Conservation (phyloP, 2,329 filamentous ascomycete genomes). For the Hymenoscyphus salicellus region DNA sequence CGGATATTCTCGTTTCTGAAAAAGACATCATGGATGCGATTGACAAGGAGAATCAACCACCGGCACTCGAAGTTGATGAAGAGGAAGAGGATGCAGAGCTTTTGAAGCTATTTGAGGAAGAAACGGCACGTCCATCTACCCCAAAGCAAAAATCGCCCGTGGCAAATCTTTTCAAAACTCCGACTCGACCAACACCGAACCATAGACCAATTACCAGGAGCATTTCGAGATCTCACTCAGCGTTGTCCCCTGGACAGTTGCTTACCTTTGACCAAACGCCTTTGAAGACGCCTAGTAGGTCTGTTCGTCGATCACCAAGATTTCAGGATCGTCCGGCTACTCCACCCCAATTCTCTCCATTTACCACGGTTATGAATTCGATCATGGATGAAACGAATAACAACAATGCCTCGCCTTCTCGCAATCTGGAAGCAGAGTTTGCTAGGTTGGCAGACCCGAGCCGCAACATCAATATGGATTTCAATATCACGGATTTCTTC, state of each 20-base stretch:
- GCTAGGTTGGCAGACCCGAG: constrained; percentile 34
- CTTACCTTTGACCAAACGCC: constrained; percentile 31
- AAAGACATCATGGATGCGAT: constrained; percentile 20
- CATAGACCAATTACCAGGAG: constrained; percentile 36
- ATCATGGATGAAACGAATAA: constrained; percentile 35
- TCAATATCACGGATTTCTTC: constrained; percentile 42
- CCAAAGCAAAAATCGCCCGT: constrained; percentile 26
- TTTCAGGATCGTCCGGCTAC: constrained; percentile 32
- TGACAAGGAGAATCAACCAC: constrained; percentile 34
- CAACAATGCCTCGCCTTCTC: constrained; percentile 28
- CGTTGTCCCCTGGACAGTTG: constrained; percentile 31
- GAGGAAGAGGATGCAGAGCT: constrained; percentile 33
- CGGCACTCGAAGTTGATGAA: constrained; percentile 22
- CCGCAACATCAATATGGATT: constrained; percentile 23
- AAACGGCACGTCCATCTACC: constrained; percentile 34
- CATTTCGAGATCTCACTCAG: constrained; percentile 32
- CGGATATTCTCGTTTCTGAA: constrained; percentile 37
- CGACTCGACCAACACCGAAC: constrained; percentile 34
- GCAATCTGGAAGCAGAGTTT: constrained; percentile 35
- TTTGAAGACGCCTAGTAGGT: constrained; percentile 26
- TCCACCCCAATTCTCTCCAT: constrained; percentile 28
- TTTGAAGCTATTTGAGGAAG: constrained; percentile 34
- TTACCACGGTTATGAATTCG: constrained; percentile 35
- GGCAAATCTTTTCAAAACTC: constrained; percentile 36
- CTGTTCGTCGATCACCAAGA: constrained; percentile 29